phyloP scores from a whole-genome alignment of 148 eudicot genomes.

The Amaranthus cruentus region DNA sequence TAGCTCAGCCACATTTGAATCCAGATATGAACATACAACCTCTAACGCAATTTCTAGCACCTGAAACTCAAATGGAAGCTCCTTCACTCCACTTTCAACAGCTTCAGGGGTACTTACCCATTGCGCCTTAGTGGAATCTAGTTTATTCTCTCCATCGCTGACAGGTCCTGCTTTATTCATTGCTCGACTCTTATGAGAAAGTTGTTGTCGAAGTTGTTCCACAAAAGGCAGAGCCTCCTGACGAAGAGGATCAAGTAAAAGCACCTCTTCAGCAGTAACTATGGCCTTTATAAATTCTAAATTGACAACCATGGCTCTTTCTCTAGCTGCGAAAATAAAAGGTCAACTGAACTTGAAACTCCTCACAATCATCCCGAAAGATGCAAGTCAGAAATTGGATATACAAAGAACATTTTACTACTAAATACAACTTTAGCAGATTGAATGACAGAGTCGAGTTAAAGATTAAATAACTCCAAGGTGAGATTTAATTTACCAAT shows the following conservation, averaged over 20 bases:
- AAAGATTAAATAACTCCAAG: too few species aligned
- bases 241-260: slow-evolving; percentile 92
- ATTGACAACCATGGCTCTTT: slow-evolving; percentile 92
- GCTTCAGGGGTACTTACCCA: slow-evolving; percentile 55
- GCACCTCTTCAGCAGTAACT: slow-evolving; percentile 92
- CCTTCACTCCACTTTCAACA: slow-evolving; percentile 56
- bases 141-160: slow-evolving; percentile 39
- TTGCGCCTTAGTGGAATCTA: slow-evolving; percentile 34
- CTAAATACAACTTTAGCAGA: not conserved
- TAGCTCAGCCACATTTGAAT: slow-evolving; percentile 77
- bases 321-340: slow-evolving; percentile 57
- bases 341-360: not conserved
- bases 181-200: slow-evolving; percentile 40
- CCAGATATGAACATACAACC: slow-evolving; percentile 81
- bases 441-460: too few species aligned
- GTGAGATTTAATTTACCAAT: too few species aligned
- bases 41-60: slow-evolving; percentile 88
- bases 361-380: not conserved
- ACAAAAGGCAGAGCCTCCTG: slow-evolving; percentile 98
- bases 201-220: slow-evolving; percentile 86
- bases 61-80: slow-evolving; percentile 94
- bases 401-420: not conserved
- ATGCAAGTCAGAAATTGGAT: not conserved
- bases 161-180: slow-evolving; percentile 33
- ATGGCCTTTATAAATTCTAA: slow-evolving; percentile 93